These are phyloP conservation scores for Cyclotella sp. DNA, from an alignment of 108 stramenopile species.

Conservation along the genomic window DNA sequence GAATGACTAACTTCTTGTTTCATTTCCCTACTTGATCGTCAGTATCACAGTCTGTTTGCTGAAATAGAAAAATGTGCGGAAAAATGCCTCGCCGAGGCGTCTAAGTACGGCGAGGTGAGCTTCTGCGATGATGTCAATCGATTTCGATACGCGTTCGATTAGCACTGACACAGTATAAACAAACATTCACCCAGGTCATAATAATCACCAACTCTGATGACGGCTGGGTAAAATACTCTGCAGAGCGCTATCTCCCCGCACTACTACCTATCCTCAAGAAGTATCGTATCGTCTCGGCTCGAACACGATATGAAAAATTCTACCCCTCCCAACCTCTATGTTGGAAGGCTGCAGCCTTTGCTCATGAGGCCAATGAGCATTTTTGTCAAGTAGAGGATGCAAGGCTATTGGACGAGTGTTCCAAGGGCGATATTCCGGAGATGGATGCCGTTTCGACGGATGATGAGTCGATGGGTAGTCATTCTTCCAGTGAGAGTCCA, in stretches of 20 bases:
- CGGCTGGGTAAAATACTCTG: slow-evolving; percentile 91
- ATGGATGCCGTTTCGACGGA: slow-evolving; percentile 51
- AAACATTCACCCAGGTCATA: slow-evolving; percentile 60
- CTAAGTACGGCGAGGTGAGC: slow-evolving; percentile 85
- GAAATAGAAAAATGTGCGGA: slow-evolving; percentile 79
- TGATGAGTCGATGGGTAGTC: slow-evolving; percentile 50
- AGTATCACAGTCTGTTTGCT: slow-evolving; percentile 75
- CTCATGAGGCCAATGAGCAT: slow-evolving; percentile 91
- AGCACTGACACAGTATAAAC: background rate
- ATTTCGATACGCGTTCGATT: background rate
- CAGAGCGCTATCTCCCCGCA: slow-evolving; percentile 76
- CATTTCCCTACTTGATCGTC: slow-evolving; percentile 30
- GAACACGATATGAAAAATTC: slow-evolving; percentile 87
- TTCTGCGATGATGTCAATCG: background rate
- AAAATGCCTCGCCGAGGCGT: slow-evolving; percentile 72
- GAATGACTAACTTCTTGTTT: slow-evolving; percentile 1
- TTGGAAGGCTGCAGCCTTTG: slow-evolving; percentile 95
- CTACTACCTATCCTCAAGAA: slow-evolving; percentile 75
- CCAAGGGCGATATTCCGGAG: slow-evolving; percentile 47
- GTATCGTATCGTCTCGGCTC: slow-evolving; percentile 81
- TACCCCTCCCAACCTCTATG: slow-evolving; percentile 90
- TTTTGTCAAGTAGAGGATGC: slow-evolving; percentile 66
- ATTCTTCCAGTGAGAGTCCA: slow-evolving; percentile 65
- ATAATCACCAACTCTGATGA: slow-evolving; percentile 93
- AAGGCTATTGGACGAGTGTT: slow-evolving; percentile 46